These are phyloP conservation scores for Suillus clintonianus DNA, from an alignment of 768 basidiomycete genomes.

Conservation along the genomic window DNA sequence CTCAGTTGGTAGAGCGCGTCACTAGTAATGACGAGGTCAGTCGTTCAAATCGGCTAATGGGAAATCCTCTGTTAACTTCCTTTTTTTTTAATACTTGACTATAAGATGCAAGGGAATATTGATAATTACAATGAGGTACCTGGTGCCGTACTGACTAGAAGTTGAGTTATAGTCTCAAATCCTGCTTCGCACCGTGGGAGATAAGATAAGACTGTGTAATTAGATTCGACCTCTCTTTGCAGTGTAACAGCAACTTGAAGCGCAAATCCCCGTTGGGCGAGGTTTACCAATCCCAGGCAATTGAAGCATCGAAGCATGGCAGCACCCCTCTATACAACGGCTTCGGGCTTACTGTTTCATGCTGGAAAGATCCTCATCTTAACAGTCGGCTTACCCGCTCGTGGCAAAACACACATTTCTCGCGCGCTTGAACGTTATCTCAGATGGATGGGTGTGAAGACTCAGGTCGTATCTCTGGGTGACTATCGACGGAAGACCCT, in stretches of 20 bases:
- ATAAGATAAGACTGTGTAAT: background rate
- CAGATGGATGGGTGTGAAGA: conserved; percentile 97
- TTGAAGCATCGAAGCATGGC: conserved; percentile 55
- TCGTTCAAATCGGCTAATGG: conserved; percentile 45
- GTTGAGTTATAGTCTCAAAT: no score
- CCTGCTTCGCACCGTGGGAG: no score
- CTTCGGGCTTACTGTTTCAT: conserved; percentile 81
- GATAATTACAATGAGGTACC: background rate
- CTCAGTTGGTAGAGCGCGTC: conserved; percentile 54
- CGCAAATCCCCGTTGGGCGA: background rate
- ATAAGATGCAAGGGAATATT: background rate
- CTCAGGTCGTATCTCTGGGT: conserved; percentile 90
- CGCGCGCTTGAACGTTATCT: conserved; percentile 96
- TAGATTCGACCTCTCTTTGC: background rate
- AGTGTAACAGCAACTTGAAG: background rate
- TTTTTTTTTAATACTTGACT: background rate
- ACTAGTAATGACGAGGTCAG: conserved; percentile 50
- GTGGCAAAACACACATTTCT: conserved; percentile 96
- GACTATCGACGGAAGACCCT: conserved; percentile 91
- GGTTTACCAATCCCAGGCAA: background rate
- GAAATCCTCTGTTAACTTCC: conserved; percentile 22
- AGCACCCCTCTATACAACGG: conserved; percentile 95
- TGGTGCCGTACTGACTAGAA: no score
- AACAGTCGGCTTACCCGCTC: conserved; percentile 90
- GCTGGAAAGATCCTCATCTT: conserved; percentile 95